Evolutionary conservation across 2,329 filamentous ascomycete species (phyloP).

Genomic region (Fusarium kyushuense): DNA sequence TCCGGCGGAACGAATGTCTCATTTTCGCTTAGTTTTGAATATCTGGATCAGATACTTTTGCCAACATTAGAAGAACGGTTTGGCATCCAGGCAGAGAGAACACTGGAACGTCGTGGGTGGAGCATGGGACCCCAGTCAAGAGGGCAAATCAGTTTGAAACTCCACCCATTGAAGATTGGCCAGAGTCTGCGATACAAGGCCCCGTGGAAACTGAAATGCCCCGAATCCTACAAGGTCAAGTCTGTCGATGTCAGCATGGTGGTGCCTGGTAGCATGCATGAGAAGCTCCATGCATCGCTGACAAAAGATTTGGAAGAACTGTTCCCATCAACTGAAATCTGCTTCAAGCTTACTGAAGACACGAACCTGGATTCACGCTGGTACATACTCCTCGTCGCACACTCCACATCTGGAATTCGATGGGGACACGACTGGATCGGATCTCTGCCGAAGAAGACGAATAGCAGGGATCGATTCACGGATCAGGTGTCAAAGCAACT

Average conservation of each 20-base stretch:
- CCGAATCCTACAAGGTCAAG: conserved; percentile 54
- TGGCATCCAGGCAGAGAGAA: conserved; percentile 60
- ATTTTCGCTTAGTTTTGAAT: conserved; percentile 70
- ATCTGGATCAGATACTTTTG: conserved; percentile 71
- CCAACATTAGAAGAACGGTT: conserved; percentile 66
- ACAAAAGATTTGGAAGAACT: conserved; percentile 54
- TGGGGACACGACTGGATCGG: conserved; percentile 63
- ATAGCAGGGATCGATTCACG: conserved; percentile 48
- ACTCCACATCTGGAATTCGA: conserved; percentile 58
- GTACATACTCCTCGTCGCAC: conserved; percentile 69
- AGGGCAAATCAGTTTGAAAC: conserved; percentile 60
- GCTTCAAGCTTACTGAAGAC: conserved; percentile 63
- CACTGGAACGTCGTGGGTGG: conserved; percentile 64
- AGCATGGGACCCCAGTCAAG: conserved; percentile 56
- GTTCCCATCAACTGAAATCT: conserved; percentile 59
- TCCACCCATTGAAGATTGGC: conserved; percentile 52
- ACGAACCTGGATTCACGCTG: conserved; percentile 64
- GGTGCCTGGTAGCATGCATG: conserved; percentile 59
- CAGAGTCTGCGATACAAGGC: conserved; percentile 54
- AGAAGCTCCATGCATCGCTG: conserved; percentile 57
- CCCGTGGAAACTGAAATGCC: conserved; percentile 37
- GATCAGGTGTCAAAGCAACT: conserved; percentile 60
- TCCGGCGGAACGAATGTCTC: conserved; percentile 70
- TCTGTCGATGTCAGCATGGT: conserved; percentile 65
- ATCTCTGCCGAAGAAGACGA: conserved; percentile 57